phyloP scores from a whole-genome alignment of 305 asterid species.

The Rubia balearica region DNA sequence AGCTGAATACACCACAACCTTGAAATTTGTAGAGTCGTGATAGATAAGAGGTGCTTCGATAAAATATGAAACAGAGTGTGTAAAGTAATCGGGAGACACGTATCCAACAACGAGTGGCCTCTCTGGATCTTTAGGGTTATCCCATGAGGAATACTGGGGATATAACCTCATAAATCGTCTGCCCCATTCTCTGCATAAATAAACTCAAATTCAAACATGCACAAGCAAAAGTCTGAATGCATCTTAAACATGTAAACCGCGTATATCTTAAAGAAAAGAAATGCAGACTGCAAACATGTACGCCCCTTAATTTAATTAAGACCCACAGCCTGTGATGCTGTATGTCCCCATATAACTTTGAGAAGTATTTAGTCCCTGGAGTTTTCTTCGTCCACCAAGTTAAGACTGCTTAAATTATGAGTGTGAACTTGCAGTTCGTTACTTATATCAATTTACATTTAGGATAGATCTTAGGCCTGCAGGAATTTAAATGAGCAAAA shows the following conservation, averaged over 20 bases:
- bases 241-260: not conserved
- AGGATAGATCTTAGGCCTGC: not conserved
- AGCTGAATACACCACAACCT: slow-evolving; percentile 92
- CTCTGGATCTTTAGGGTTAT: slow-evolving; percentile 80
- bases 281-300: not conserved
- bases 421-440: not conserved
- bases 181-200: slow-evolving; percentile 90
- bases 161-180: slow-evolving; percentile 84
- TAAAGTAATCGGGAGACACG: slow-evolving; percentile 98
- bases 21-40: slow-evolving; percentile 71
- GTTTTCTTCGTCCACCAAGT: not conserved
- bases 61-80: slow-evolving; percentile 96
- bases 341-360: not conserved
- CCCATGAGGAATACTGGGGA: slow-evolving; percentile 85
- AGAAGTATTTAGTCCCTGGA: not conserved
- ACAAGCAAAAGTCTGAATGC: not conserved
- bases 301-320: not conserved
- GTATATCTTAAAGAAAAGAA: not conserved
- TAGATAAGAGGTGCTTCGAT: slow-evolving; percentile 83
- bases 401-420: not conserved
- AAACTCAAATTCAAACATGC: slow-evolving; percentile 8
- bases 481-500: not conserved
- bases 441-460: not conserved
- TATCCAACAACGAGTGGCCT: slow-evolving; percentile 88
- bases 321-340: not conserved